A percentile compares a stretch with the other conserved stretches of the same genome.
These are phyloP conservation scores for Rhodomyrtus psidioides DNA, from an alignment of 441 rosid species.

Conservation along the genomic window DNA sequence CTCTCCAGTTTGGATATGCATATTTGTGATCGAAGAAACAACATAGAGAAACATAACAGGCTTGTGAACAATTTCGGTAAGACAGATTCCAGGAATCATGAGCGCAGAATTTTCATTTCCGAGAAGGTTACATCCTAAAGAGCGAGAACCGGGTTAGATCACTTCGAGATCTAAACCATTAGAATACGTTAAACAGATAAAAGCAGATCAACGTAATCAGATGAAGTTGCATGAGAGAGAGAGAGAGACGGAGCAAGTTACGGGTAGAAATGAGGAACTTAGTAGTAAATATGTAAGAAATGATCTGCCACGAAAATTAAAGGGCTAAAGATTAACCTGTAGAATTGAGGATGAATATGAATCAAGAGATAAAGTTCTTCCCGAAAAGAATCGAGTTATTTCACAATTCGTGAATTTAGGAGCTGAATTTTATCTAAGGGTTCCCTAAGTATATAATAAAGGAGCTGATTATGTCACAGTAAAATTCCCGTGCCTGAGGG, in stretches of 20 bases:
- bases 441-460: neutral
- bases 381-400: neutral
- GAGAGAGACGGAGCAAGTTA: neutral
- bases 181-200: neutral
- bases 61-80: neutral
- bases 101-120: too few species aligned
- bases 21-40: neutral
- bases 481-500: neutral
- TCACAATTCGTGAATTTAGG: neutral
- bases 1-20: neutral
- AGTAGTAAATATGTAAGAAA: neutral
- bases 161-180: neutral
- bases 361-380: neutral
- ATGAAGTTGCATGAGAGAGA: neutral
- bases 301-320: neutral
- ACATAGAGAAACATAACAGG: neutral
- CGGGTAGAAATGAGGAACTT: neutral
- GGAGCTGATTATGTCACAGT: neutral
- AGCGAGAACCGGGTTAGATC: neutral
- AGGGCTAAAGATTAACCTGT: neutral
- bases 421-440: neutral
- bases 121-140: neutral
- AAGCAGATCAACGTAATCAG: neutral
- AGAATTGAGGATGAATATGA: neutral
- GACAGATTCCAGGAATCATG: neutral